Conservation (phyloP, 148 eudicot genomes). For the Amaranthus cruentus region DNA sequence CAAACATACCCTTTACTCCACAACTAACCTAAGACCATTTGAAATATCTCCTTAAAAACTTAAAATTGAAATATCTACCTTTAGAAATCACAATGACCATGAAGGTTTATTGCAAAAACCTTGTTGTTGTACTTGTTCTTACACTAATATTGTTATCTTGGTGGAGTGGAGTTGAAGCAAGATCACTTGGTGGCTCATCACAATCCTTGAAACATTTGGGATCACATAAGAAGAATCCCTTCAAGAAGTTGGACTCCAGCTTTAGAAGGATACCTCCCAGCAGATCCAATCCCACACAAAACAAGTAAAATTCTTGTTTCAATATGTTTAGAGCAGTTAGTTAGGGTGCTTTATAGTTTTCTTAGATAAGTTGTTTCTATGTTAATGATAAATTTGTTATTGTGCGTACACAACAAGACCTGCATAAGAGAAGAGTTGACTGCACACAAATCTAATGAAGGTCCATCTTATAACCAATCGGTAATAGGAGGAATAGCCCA, state of each 20-base stretch:
- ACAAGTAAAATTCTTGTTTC: slow-evolving; percentile 40
- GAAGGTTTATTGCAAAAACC: slow-evolving; percentile 27
- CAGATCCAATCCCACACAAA: slow-evolving; percentile 65
- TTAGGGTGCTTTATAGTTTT: slow-evolving; percentile 3
- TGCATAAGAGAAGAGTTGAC: too few relatives aligned
- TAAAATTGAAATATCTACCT: neutral
- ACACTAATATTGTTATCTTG: slow-evolving; percentile 35
- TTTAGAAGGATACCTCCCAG: slow-evolving; percentile 48
- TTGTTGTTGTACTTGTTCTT: slow-evolving; percentile 30
- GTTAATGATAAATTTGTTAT: neutral
- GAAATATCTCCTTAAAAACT: too few relatives aligned
- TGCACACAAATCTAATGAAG: too few relatives aligned
- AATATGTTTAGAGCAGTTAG: slow-evolving; percentile 3
- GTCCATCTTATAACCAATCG: too few relatives aligned
- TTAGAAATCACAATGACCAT: slow-evolving; percentile 14
- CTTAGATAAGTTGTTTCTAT: slow-evolving; percentile 1
- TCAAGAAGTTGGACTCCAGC: slow-evolving; percentile 45
- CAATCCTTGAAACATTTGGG: slow-evolving; percentile 34
- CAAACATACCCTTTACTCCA: too few relatives aligned
- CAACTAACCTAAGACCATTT: too few relatives aligned
- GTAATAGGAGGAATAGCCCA: too few relatives aligned
- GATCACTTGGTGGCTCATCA: slow-evolving; percentile 32
- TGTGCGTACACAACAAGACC: too few relatives aligned
- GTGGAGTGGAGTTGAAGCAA: slow-evolving; percentile 26
- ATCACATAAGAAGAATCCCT: slow-evolving; percentile 35